Percentiles rank a stretch among this genome's conserved stretches.
phyloP scores from a whole-genome alignment of 2,329 filamentous ascomycete species.

The Fusarium napiforme region DNA sequence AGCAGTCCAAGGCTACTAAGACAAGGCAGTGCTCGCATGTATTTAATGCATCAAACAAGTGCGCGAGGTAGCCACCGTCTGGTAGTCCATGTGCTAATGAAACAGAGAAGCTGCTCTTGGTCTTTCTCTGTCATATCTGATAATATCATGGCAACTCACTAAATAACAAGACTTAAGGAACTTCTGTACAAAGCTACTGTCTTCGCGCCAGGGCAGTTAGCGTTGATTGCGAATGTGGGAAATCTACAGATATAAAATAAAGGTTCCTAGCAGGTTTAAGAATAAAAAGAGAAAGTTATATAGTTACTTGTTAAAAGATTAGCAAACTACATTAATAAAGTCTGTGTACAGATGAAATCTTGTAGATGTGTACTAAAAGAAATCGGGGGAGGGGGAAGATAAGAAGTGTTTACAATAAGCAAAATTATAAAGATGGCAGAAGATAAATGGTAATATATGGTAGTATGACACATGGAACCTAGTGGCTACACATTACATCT shows the following conservation, averaged over 20 bases:
- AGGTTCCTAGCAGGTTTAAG: fast-evolving
- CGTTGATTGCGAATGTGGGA: background rate
- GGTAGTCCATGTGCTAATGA: slow-evolving; percentile 53
- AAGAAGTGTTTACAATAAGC: background rate
- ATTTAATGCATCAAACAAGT: slow-evolving; percentile 52
- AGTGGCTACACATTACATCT: background rate
- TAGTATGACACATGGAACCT: background rate
- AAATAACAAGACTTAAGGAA: slow-evolving; percentile 31
- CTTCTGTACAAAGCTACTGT: slow-evolving; percentile 2
- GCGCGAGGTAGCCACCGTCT: slow-evolving; percentile 51
- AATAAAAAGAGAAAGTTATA: too few species aligned
- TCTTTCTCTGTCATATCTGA: fast-evolving
- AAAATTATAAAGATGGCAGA: slow-evolving; percentile 12
- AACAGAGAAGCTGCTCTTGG: slow-evolving; percentile 42
- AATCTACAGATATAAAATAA: slow-evolving; percentile 1
- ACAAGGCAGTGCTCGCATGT: slow-evolving; percentile 56
- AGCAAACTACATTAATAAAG: fast-evolving
- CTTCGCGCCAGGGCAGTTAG: background rate
- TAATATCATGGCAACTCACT: background rate
- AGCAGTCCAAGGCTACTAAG: slow-evolving; percentile 55
- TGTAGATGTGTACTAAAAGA: background rate
- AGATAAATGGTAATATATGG: slow-evolving; percentile 3
- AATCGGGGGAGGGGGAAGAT: fast-evolving
- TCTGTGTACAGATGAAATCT: too few species aligned
- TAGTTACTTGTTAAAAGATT: too few species aligned